Percentiles rank a stretch among this genome's conserved stretches.
Conservation (phyloP, 768 basidiomycete genomes). For the Panus rudis region DNA sequence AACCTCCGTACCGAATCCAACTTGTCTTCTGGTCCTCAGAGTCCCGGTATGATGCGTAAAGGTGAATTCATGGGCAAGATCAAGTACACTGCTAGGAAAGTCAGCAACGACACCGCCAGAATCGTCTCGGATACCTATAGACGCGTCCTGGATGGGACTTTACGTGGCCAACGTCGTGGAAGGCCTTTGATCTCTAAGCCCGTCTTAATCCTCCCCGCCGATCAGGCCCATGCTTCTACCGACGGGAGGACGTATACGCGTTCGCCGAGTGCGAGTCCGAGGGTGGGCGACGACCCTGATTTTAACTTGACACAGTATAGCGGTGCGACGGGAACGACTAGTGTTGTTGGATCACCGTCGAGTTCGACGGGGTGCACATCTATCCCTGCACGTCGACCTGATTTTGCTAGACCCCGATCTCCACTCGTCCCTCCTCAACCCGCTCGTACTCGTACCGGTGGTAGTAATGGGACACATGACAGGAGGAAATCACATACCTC, state of each 20-base stretch:
- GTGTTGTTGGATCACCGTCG: constrained; percentile 50
- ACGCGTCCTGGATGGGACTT: constrained; percentile 22
- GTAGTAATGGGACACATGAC: no score
- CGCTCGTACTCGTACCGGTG: no score
- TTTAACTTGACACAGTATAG: constrained; percentile 25
- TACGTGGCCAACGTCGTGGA: no score
- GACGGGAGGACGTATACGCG: constrained; percentile 8
- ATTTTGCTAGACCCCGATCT: constrained; percentile 69
- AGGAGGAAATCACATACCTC: no score
- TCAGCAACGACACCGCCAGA: constrained; percentile 57
- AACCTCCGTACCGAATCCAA: no score
- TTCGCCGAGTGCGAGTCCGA: constrained; percentile 19
- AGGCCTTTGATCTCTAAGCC: constrained; percentile 55
- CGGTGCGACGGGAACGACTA: constrained; percentile 38
- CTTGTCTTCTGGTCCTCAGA: no score
- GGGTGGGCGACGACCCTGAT: constrained; percentile 36
- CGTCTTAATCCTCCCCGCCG: constrained; percentile 28
- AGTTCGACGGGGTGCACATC: constrained; percentile 59
- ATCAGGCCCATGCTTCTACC: constrained; percentile 8
- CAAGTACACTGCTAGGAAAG: constrained; percentile 48
- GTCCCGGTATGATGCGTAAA: constrained; percentile 61
- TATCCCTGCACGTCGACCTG: constrained; percentile 58
- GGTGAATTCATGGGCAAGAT: constrained; percentile 61
- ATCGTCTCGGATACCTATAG: constrained; percentile 28
- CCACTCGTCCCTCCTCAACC: no score